Conservation (phyloP, 2,329 filamentous ascomycete genomes). For the Emericellopsis cladophorae region DNA sequence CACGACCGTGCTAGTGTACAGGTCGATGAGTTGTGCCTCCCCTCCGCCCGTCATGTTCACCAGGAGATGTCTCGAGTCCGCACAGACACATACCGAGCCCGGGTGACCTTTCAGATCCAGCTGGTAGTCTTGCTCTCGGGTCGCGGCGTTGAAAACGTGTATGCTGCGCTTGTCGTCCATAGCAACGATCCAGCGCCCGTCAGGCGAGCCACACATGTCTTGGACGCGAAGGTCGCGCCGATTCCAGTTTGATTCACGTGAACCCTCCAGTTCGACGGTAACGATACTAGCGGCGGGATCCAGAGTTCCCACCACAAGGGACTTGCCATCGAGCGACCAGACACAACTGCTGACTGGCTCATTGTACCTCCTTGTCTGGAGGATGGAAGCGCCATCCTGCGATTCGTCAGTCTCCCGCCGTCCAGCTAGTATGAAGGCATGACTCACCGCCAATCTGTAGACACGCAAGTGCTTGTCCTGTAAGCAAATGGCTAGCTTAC, state of each 20-base stretch:
- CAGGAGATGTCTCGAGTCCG: constrained; percentile 69
- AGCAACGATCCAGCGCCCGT: constrained; percentile 69
- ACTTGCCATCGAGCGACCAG: constrained; percentile 70
- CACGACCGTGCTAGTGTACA: constrained; percentile 58
- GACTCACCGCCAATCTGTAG: constrained; percentile 58
- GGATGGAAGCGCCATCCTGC: constrained; percentile 51
- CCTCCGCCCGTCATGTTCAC: constrained; percentile 64
- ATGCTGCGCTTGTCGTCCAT: constrained; percentile 60
- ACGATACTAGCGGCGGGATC: constrained; percentile 54
- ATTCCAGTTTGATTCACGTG: constrained; percentile 19
- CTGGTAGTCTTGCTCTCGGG: constrained; percentile 62
- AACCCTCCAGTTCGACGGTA: constrained; percentile 46
- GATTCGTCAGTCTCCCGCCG: too few species aligned
- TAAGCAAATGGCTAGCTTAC: constrained; percentile 73
- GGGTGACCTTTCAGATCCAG: constrained; percentile 52
- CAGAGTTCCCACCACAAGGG: constrained; percentile 69
- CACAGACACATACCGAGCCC: constrained; percentile 70
- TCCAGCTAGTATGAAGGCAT: not conserved
- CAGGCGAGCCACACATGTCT: constrained; percentile 70
- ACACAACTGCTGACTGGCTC: constrained; percentile 80
- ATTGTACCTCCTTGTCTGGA: constrained; percentile 56
- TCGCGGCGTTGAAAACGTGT: constrained; percentile 71
- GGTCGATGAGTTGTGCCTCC: constrained; percentile 66
- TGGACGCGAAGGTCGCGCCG: constrained; percentile 56
- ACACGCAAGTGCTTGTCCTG: constrained; percentile 61